A percentile compares a stretch with the other conserved stretches of the same genome.
These are phyloP conservation scores for Eleusine coracana DNA, from an alignment of 176 grass and related monocot species.

Conservation along the genomic window DNA sequence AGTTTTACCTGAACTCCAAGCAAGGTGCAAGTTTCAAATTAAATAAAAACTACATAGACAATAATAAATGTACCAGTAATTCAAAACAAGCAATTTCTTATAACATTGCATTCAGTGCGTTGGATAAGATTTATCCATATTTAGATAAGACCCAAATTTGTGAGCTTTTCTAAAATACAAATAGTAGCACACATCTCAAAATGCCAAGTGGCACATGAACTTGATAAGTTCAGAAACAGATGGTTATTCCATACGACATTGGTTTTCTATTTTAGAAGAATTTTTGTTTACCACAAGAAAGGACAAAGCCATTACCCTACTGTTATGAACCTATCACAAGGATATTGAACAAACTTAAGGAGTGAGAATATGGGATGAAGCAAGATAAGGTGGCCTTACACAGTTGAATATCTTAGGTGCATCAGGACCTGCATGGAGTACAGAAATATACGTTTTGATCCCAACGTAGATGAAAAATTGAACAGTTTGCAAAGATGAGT, in stretches of 20 bases:
- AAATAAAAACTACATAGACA: too few relatives aligned
- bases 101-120: too few relatives aligned
- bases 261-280: not conserved
- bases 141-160: not conserved
- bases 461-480: too few relatives aligned
- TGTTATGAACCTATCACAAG: not conserved
- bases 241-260: not conserved
- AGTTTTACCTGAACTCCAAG: too few relatives aligned
- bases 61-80: too few relatives aligned
- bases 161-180: not conserved
- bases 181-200: not conserved
- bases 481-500: too few relatives aligned
- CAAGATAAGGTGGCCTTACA: constrained; percentile 52
- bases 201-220: not conserved
- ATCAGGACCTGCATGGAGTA: too few relatives aligned
- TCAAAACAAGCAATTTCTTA: too few relatives aligned
- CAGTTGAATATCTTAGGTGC: constrained; percentile 93
- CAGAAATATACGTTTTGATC: too few relatives aligned
- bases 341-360: not conserved
- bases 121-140: too few relatives aligned
- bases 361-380: not conserved
- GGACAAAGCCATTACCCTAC: not conserved
- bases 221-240: not conserved
- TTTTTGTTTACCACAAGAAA: not conserved
- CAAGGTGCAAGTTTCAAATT: too few relatives aligned